Percentiles rank a stretch among this genome's conserved stretches.
phyloP scores from a whole-genome alignment of 345 rosid species.

The Physaria fendleri region DNA sequence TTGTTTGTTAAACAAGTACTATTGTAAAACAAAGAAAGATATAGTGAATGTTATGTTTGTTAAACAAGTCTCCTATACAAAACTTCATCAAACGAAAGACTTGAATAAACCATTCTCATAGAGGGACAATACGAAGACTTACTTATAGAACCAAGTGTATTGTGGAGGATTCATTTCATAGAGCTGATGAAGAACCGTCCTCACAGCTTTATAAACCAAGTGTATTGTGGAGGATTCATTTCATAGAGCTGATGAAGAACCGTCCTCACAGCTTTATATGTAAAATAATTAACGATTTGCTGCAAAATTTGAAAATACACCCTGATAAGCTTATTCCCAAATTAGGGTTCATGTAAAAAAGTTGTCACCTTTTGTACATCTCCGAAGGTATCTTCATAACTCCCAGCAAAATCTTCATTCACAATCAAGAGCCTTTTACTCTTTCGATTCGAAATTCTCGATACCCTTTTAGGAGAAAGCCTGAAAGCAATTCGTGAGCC shows the following conservation, averaged over 20 bases:
- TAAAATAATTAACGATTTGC: slow-evolving; percentile 81
- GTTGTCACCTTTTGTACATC: slow-evolving; percentile 69
- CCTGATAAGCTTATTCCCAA: too few relatives aligned
- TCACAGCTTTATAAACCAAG: slow-evolving; percentile 86
- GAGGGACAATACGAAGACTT: slow-evolving; percentile 40
- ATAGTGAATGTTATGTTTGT: too few relatives aligned
- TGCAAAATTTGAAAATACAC: slow-evolving; percentile 32
- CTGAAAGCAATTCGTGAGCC: slow-evolving; percentile 53
- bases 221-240: slow-evolving; percentile 89
- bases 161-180: slow-evolving; percentile 95
- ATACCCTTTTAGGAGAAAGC: slow-evolving; percentile 39
- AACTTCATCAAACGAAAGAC: not conserved
- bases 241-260: slow-evolving; percentile 90
- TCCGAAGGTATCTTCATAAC: slow-evolving; percentile 75
- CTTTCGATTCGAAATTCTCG: slow-evolving; percentile 17
- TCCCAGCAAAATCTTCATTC: slow-evolving; percentile 66
- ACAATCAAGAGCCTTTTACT: slow-evolving; percentile 45
- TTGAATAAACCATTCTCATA: not conserved
- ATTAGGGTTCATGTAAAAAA: not conserved
- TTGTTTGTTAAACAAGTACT: slow-evolving; percentile 60
- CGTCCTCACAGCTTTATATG: slow-evolving; percentile 89
- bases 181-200: slow-evolving; percentile 88
- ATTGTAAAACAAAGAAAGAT: slow-evolving; percentile 9
- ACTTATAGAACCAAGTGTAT: slow-evolving; percentile 91
- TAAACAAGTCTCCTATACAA: not conserved